These are phyloP conservation scores for Lentinula guzmanii DNA, from an alignment of 768 basidiomycete genomes.

Conservation along the genomic window DNA sequence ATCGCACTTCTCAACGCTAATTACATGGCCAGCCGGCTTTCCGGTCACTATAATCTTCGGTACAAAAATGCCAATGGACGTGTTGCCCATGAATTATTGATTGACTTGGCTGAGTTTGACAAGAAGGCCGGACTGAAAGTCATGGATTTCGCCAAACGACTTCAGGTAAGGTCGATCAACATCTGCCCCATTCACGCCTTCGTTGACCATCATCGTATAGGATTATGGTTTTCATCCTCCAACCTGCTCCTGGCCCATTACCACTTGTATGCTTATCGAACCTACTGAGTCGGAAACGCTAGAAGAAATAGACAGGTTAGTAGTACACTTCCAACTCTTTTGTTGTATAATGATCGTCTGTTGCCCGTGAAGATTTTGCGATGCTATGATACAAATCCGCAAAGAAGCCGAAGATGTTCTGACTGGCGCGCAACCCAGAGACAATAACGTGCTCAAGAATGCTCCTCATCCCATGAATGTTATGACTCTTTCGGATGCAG, in stretches of 20 bases:
- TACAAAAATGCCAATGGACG: slow-evolving; percentile 89
- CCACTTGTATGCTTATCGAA: slow-evolving; percentile 96
- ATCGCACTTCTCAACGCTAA: slow-evolving; percentile 92
- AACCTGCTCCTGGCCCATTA: slow-evolving; percentile 97
- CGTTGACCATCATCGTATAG: slow-evolving; percentile 24
- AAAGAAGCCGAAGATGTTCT: slow-evolving; percentile 86
- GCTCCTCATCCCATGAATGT: slow-evolving; percentile 87
- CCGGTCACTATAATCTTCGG: slow-evolving; percentile 77
- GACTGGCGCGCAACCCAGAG: slow-evolving; percentile 80
- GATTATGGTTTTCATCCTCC: slow-evolving; percentile 96
- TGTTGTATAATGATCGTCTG: not conserved
- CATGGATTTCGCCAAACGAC: slow-evolving; percentile 91
- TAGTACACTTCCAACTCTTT: not conserved
- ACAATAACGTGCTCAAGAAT: slow-evolving; percentile 90
- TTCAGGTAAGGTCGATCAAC: slow-evolving; percentile 52
- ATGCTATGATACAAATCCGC: slow-evolving; percentile 97
- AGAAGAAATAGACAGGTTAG: slow-evolving; percentile 83
- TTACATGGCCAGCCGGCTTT: slow-evolving; percentile 90
- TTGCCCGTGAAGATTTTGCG: slow-evolving; percentile 68
- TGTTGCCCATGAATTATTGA: slow-evolving; percentile 93
- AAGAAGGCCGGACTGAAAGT: slow-evolving; percentile 88
- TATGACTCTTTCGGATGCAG: slow-evolving; percentile 60
- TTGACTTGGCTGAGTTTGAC: slow-evolving; percentile 95
- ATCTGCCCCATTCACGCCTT: not conserved
- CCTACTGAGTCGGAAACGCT: slow-evolving; percentile 95